Percentiles rank a stretch among this genome's conserved stretches.
phyloP scores from a whole-genome alignment of 1,284 basidiomycete species.

The Cutaneotrichosporon curvatum region DNA sequence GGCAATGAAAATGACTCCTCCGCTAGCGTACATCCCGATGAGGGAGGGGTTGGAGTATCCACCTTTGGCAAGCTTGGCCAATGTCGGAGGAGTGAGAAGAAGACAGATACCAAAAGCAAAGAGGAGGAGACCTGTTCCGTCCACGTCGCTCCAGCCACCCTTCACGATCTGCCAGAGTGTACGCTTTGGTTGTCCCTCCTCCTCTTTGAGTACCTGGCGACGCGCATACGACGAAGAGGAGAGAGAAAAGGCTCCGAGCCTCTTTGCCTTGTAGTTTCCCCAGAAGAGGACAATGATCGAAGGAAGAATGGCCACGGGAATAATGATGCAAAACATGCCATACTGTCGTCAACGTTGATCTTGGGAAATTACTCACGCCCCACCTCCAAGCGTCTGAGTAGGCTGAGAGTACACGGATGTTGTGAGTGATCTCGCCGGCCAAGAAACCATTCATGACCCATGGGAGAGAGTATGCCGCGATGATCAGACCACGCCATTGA shows the following conservation, averaged over 20 bases:
- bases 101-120: constrained; percentile 57
- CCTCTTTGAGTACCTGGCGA: constrained; percentile 10
- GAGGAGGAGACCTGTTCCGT: constrained; percentile 58
- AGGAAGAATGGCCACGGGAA: constrained; percentile 20
- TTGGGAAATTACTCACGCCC: constrained; percentile 45
- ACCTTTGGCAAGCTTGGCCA: constrained; percentile 49
- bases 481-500: constrained; percentile 65
- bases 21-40: constrained; percentile 45
- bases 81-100: constrained; percentile 62
- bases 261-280: constrained; percentile 39
- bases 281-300: constrained; percentile 40
- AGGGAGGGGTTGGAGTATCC: constrained; percentile 38
- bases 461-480: constrained; percentile 58
- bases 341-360: not conserved
- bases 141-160: constrained; percentile 32
- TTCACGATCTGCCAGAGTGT: constrained; percentile 11
- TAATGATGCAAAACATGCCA: constrained; percentile 36
- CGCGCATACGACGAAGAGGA: constrained; percentile 35
- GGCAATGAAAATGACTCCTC: constrained; percentile 45
- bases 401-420: constrained; percentile 44
- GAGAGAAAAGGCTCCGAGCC: constrained; percentile 31
- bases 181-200: constrained; percentile 4
- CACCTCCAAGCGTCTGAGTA: constrained; percentile 52
- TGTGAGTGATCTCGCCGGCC: constrained; percentile 51
- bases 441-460: constrained; percentile 50